Percentiles rank a stretch among this genome's conserved stretches.
phyloP scores from a whole-genome alignment of 202 grass and related monocot species.

The Eragrostis tef region DNA sequence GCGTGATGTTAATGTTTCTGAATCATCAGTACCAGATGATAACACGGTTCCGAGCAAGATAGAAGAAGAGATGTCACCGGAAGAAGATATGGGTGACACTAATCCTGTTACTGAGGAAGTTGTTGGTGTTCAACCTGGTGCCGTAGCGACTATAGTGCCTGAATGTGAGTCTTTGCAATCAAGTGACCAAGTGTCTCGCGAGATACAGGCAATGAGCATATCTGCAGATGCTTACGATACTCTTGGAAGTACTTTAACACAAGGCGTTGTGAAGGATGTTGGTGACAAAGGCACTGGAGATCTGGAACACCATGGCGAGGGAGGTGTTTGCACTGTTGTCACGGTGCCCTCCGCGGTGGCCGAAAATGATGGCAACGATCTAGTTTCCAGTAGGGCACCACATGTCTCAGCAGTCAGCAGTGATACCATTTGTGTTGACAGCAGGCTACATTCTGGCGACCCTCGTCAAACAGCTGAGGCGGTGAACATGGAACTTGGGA shows the following conservation, averaged over 20 bases:
- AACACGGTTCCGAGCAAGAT: neutral
- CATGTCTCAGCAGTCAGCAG: slow-evolving; percentile 15
- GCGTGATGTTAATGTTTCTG: neutral
- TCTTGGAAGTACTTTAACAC: slow-evolving; percentile 5
- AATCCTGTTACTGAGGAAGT: slow-evolving; percentile 14
- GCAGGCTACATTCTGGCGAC: neutral
- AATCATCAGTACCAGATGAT: neutral
- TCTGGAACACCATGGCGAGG: neutral
- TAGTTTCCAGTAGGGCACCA: neutral
- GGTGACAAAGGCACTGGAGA: neutral
- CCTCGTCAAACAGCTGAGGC: slow-evolving; percentile 1
- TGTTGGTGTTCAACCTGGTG: slow-evolving; percentile 11
- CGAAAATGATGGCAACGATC: slow-evolving; percentile 21
- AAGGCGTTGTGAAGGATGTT: slow-evolving; percentile 5
- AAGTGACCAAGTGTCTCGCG: slow-evolving; percentile 3
- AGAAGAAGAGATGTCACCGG: neutral
- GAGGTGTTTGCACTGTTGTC: slow-evolving; percentile 23
- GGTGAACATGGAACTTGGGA: neutral
- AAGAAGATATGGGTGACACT: neutral
- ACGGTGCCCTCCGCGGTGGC: neutral
- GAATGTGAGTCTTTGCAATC: slow-evolving; percentile 11
- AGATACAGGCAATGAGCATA: neutral
- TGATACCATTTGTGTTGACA: neutral
- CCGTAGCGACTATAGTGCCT: neutral
- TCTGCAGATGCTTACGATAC: neutral